Evolutionary conservation across 2,329 filamentous ascomycete genomes (phyloP), one percentile per base, ranked within the genome.

Genomic region (Curvularia spicifera): DNA sequence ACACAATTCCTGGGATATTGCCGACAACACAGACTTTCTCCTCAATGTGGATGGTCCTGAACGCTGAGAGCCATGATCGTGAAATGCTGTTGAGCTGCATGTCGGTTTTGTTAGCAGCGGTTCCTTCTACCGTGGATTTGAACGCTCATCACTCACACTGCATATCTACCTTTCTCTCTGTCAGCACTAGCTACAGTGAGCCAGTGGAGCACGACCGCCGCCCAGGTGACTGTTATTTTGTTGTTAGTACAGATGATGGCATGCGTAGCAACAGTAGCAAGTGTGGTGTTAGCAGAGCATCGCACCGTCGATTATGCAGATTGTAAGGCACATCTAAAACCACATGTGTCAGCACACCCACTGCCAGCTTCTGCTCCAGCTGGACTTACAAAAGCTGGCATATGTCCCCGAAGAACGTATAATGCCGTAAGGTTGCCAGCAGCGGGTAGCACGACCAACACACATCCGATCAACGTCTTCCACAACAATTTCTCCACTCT

Each of bases 271-370:
- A 18, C 18, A 43, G 13, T 7, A 35, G 28, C 18, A 42, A 5
- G 1, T 2, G 22, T 15, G 7, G 1, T 43, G 5, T 7, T 26
- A 26, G 12, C 35, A 8, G 45, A 15, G 9, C 42, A 22, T 61
- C 73, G 39, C 66, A 80, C 78, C 71, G 56, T 81, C 78, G 10
- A 78, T 60, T 1, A 71, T 76, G 63, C 79, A 81, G 1, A 77
- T 63, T 0, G 70, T 74, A 50, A 79, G 71, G 56, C 78, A 80
- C 4, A 80, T 18, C 57, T 60, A 37, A 6, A n/a, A 20, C 7
- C 12, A 3, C 31, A 33, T 3, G 13, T 15, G 20, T 48, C 31
- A 37, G 46, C 31, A 48, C 46, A 33, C 8, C 9, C 13, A 12
- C 12, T 10, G 18, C 20, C 35, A n/a, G 20, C 8, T 12, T 26